Conservation (phyloP, 345 rosid genomes). For the Bretschneidera sinensis region DNA sequence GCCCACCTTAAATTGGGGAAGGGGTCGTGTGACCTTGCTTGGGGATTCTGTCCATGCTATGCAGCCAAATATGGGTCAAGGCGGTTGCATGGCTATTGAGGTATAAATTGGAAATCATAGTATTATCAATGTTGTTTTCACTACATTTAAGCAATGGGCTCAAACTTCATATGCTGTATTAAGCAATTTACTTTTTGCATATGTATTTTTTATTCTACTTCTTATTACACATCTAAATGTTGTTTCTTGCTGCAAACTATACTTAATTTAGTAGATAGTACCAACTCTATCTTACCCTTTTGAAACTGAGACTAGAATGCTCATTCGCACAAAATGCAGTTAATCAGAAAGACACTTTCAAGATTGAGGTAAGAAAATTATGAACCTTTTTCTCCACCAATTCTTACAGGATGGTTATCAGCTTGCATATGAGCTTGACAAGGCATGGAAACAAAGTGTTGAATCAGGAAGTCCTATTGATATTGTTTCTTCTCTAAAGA, state of each 20-base stretch:
- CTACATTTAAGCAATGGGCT: neutral
- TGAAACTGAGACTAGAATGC: neutral
- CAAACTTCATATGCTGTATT: slow-evolving; percentile 5
- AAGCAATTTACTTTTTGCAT: too few relatives aligned
- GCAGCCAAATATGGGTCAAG: slow-evolving; percentile 98
- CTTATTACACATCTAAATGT: neutral
- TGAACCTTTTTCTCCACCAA: neutral
- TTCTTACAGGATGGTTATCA: slow-evolving; percentile 77
- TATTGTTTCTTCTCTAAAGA: slow-evolving; percentile 64
- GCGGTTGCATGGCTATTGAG: slow-evolving; percentile 99
- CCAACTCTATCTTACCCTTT: neutral
- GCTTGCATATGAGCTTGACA: slow-evolving; percentile 76
- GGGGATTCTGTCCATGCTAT: slow-evolving; percentile 95
- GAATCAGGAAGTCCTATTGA: slow-evolving; percentile 52
- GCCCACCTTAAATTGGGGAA: slow-evolving; percentile 81
- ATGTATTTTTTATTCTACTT: too few relatives aligned
- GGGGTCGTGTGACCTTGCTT: slow-evolving; percentile 81
- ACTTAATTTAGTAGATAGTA: neutral
- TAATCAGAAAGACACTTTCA: neutral
- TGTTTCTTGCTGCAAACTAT: neutral
- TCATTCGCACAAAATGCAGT: neutral
- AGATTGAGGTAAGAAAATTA: neutral
- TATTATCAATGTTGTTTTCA: neutral
- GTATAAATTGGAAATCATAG: slow-evolving; percentile 30
- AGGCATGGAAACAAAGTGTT: slow-evolving; percentile 56